Evolutionary conservation across 2,329 filamentous ascomycete species (phyloP), one percentile per base, ranked within the genome.

Genomic region (Pseudocercospora fijiensis): DNA sequence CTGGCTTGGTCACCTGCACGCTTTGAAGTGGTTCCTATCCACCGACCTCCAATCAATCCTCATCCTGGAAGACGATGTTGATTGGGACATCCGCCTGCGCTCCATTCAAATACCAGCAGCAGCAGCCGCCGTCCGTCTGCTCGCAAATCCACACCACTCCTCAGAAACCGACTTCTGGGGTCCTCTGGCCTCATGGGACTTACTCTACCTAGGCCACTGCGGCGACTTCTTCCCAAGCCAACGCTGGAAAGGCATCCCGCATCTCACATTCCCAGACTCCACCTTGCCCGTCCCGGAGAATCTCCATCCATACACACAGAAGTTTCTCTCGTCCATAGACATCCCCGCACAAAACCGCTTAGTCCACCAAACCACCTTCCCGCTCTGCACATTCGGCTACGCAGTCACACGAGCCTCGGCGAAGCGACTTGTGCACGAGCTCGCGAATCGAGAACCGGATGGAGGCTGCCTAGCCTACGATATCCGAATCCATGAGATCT

Each of bases 41-140:
- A 79, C 77, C 51, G 75, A 74, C 45, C 73, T 76, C 8, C 77
- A 79, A 62, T 79, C 78, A 1, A 77, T 76, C 2, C 73, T 81
- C 28, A 78, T 81, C 24, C 73, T 81, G 47, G 79, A 81, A 72
- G 79, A 81, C 69, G 79, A 81, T 62, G 78, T 80, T 28, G 78
- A 81, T 64, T 81, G 77, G 76, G 78, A 80, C 65, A 77, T 81
- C 43, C 78, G 76, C 57, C 73, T 81, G 13, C 78, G 78, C 60
- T 79, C 76, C 61, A 62, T 72, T n/a, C 78, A 80, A 64, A 72
- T 79, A 11, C 78, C 78, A 4, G 72, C 76, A 6, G 77, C 78
- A 8, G 77, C 78, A 57, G 76, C 73, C 43, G 78, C 78, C 26
- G 72, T 75, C 20, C 77, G 78, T 59, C 43, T 52, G 9, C 47